These are phyloP conservation scores for Gracilaria domingensis DNA, from an alignment of 23 red algal genomes.

Conservation along the genomic window DNA sequence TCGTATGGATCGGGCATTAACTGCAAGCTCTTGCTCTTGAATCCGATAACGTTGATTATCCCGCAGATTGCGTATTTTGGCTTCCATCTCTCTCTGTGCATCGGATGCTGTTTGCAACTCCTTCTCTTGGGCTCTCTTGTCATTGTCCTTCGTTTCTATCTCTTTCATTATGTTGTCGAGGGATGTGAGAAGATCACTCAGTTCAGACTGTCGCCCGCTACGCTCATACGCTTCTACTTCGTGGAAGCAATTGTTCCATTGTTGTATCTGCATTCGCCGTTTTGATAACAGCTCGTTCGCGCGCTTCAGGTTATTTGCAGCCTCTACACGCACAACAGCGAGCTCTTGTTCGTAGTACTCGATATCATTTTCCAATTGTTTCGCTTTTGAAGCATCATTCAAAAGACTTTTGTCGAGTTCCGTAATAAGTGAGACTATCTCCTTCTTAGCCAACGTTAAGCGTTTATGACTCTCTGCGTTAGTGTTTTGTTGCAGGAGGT, in stretches of 20 bases:
- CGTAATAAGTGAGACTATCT: background rate
- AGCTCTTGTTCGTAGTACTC: slow-evolving; percentile 52
- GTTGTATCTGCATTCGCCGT: slow-evolving; percentile 22
- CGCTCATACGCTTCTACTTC: slow-evolving; percentile 55
- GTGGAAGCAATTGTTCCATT: slow-evolving; percentile 39
- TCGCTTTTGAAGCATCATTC: background rate
- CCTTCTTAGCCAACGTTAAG: slow-evolving; percentile 44
- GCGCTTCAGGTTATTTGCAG: background rate
- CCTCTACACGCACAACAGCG: slow-evolving; percentile 41
- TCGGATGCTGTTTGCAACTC: slow-evolving; percentile 55
- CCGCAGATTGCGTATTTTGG: slow-evolving; percentile 68
- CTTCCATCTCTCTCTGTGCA: slow-evolving; percentile 52
- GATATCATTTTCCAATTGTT: background rate
- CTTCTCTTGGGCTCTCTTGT: slow-evolving; percentile 64
- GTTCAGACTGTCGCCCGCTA: slow-evolving; percentile 44
- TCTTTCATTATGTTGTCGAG: slow-evolving; percentile 41
- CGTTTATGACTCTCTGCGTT: slow-evolving; percentile 54
- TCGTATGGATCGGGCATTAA: slow-evolving; percentile 22
- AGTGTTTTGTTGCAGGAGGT: slow-evolving; percentile 22
- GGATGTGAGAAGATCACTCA: slow-evolving; percentile 14
- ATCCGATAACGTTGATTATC: slow-evolving; percentile 73
- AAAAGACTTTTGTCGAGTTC: slow-evolving; percentile 19
- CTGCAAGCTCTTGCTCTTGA: slow-evolving; percentile 34
- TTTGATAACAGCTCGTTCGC: slow-evolving; percentile 44
- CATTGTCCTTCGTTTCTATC: slow-evolving; percentile 43